Evolutionary conservation across 2,329 filamentous ascomycete genomes (phyloP).

Genomic region (Sclerotinia subarctica): DNA sequence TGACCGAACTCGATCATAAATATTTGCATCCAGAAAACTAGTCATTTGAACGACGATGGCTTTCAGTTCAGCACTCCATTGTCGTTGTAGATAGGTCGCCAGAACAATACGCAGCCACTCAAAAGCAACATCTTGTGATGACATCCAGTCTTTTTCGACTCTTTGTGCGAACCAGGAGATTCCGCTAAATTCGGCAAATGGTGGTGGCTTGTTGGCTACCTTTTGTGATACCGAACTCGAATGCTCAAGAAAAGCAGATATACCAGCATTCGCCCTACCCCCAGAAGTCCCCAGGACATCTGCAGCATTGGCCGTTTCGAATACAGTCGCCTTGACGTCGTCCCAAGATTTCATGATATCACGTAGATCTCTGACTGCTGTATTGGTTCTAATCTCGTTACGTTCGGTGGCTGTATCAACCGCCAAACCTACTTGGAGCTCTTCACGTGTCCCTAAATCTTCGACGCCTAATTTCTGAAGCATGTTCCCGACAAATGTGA

Average conservation of each 20-base stretch:
- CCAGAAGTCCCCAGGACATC: constrained; percentile 37
- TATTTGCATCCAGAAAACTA: constrained; percentile 48
- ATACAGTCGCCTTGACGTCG: constrained; percentile 40
- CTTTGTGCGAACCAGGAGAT: constrained; percentile 51
- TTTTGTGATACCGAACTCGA: constrained; percentile 55
- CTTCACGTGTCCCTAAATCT: constrained; percentile 34
- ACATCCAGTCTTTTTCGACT: constrained; percentile 51
- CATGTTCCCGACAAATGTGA: constrained; percentile 33
- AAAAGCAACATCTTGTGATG: constrained; percentile 55
- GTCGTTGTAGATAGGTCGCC: constrained; percentile 50
- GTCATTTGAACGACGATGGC: constrained; percentile 53
- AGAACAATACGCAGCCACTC: constrained; percentile 55
- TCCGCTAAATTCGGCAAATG: constrained; percentile 53
- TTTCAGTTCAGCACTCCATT: constrained; percentile 59
- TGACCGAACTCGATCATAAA: constrained; percentile 48
- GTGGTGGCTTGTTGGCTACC: constrained; percentile 43
- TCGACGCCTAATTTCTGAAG: constrained; percentile 35
- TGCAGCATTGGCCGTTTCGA: constrained; percentile 35
- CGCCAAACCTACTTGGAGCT: constrained; percentile 33
- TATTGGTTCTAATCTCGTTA: constrained; percentile 30
- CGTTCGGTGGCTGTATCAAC: constrained; percentile 24
- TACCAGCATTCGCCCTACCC: constrained; percentile 42
- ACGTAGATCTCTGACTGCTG: constrained; percentile 40
- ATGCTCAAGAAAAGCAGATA: constrained; percentile 62
- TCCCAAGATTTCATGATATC: constrained; percentile 42